Base-by-base conservation (phyloP, 116 monocot genomes). In the Trichopus zeylanicus region DNA sequence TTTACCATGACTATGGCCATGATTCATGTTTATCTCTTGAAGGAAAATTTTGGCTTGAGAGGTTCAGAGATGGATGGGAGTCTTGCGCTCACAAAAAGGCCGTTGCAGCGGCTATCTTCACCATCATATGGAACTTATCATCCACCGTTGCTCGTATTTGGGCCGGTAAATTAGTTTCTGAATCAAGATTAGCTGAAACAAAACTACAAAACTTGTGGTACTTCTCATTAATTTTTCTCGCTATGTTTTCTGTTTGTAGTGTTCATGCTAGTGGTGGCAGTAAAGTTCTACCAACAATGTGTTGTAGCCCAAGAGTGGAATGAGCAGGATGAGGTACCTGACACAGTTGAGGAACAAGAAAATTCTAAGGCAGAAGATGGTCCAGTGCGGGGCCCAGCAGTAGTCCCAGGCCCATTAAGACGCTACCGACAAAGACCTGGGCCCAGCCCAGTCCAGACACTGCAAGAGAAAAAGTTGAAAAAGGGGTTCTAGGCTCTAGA, bases 41-140 rank as follows among this genome's bases (percentile, higher is more conserved):
- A 97, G 97, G 84, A 1, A 87, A 70, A 58, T 84, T 84, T 62
- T 84, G 91, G 84, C 3, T 91, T n/a, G 82, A 77, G 48, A 76
- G 91, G 37, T 68, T 82, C 27, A 80, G 73, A 47, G 84, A 91
- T 64, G 87, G 77, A 24, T 97, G 97, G 97, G 82, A 77, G 35
- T 71, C 97, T 22, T 97, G 87, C 71, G 73, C 77, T 12, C 87
- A 91, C 65, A 97, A 97, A 72, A 97, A 91, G 60, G 87, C 81
- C 0, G 81, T 79, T 5, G 84, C 73, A 1, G 72, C 63, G 2
- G 77, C 72, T 1, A 29, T 87, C 53, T 91, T 97, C 70, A 67
- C 72, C 10, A 46, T 97, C 32, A 31, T 82, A 8, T 97, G 97
- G 97, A 97, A 87, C 29, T 30, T 97, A 6, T 97, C 87, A 13